Evolutionary conservation across 1,284 basidiomycete genomes (phyloP).

Genomic region (Malassezia globosa): DNA sequence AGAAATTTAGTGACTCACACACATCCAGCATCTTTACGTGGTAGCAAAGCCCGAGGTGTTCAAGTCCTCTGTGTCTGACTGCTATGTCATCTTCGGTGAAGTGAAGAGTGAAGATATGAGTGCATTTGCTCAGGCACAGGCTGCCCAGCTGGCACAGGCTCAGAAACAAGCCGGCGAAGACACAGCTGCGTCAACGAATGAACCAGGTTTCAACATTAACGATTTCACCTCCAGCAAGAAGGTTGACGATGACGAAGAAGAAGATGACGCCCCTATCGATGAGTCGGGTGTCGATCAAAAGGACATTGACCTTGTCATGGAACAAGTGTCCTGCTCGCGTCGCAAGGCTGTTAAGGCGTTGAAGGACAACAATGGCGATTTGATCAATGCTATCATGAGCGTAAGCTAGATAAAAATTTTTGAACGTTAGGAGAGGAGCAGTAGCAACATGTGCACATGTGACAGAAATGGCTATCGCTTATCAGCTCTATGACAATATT

Average conservation of each 20-base stretch:
- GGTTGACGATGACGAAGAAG: constrained; percentile 42
- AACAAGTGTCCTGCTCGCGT: constrained; percentile 53
- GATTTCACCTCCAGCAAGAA: constrained; percentile 20
- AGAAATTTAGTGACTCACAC: neutral
- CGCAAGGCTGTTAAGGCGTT: constrained; percentile 47
- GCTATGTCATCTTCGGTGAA: constrained; percentile 98
- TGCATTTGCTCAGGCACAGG: constrained; percentile 67
- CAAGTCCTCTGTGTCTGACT: constrained; percentile 92
- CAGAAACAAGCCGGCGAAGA: constrained; percentile 49
- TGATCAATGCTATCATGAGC: constrained; percentile 46
- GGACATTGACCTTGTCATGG: constrained; percentile 83
- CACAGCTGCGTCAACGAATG: constrained; percentile 18
- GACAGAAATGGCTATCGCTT: too few species aligned
- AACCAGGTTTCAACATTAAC: constrained; percentile 11
- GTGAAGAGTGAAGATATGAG: constrained; percentile 92
- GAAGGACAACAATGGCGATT: constrained; percentile 44
- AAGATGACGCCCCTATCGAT: constrained; percentile 47
- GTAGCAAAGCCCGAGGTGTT: constrained; percentile 89
- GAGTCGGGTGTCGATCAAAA: constrained; percentile 62
- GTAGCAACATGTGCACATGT: too few species aligned
- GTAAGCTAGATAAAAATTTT: constrained; percentile 22
- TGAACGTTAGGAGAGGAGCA: too few species aligned
- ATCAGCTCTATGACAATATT: too few species aligned
- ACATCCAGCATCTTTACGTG: constrained; percentile 71
- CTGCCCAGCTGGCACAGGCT: constrained; percentile 62